These are phyloP conservation scores for Raphanus sativus DNA, from an alignment of 345 rosid species.

Conservation along the genomic window DNA sequence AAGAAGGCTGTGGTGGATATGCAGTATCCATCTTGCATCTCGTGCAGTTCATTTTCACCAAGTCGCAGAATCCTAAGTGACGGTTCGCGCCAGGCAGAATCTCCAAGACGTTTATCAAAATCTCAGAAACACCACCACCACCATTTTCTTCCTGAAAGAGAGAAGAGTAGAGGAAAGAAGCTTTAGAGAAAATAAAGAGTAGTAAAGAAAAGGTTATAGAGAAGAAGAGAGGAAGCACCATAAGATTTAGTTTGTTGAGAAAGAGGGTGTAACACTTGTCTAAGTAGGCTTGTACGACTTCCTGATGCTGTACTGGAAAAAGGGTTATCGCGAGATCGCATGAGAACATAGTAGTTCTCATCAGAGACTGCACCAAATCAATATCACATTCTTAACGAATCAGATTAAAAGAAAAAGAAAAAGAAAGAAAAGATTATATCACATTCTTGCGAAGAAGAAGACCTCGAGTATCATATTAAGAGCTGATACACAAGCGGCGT, in stretches of 20 bases:
- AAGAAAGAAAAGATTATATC: background rate
- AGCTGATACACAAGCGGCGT: background rate
- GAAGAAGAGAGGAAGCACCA: background rate
- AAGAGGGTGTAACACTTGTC: background rate
- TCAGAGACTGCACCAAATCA: conserved; percentile 3
- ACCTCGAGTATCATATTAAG: conserved; percentile 20
- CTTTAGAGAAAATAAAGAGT: too few species aligned
- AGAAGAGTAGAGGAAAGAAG: too few species aligned
- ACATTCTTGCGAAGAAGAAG: background rate
- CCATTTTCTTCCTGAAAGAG: background rate
- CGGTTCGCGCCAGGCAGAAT: background rate
- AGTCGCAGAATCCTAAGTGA: background rate
- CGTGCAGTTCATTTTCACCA: background rate
- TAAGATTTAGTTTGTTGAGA: background rate
- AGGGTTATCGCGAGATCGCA: background rate
- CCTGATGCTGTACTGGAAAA: background rate
- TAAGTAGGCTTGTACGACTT: background rate
- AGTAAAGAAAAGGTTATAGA: background rate
- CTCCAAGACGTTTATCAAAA: background rate
- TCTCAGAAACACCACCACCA: background rate
- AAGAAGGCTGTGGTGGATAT: background rate
- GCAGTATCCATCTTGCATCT: background rate
- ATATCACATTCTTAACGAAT: background rate
- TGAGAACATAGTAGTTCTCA: background rate
- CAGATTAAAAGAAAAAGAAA: background rate